These are phyloP conservation scores for Aeminium ludgeri DNA, from an alignment of 495 filamentous ascomycete genomes.

Conservation along the genomic window DNA sequence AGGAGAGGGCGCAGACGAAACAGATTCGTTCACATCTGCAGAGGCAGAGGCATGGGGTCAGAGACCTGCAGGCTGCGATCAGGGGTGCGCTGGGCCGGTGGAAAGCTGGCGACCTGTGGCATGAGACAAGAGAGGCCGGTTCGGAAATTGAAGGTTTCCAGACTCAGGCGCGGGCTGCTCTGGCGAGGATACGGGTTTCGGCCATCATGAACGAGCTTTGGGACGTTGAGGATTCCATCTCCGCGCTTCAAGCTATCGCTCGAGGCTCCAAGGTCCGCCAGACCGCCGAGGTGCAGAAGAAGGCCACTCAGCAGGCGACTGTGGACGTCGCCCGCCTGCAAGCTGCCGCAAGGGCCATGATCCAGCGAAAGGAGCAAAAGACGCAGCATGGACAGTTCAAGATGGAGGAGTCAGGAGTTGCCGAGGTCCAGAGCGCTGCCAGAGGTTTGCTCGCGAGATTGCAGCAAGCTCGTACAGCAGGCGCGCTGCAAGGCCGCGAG, in stretches of 20 bases:
- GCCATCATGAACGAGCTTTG: conserved; percentile 33
- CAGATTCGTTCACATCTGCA: conserved; percentile 44
- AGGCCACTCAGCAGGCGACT: conserved; percentile 7
- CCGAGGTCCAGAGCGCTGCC: conserved; percentile 12
- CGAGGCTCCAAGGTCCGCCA: conserved; percentile 33
- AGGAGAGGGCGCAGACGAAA: conserved; percentile 51
- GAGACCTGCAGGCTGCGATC: conserved; percentile 35
- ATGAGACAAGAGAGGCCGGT: conserved; percentile 27
- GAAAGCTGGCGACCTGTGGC: conserved; percentile 23
- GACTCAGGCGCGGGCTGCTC: conserved; percentile 42
- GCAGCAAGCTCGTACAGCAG: conserved; percentile 10
- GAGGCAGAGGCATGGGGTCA: conserved; percentile 39
- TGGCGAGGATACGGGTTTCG: conserved; percentile 33
- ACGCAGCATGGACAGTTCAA: conserved; percentile 10
- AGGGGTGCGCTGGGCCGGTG: conserved; percentile 24
- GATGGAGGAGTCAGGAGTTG: conserved; percentile 5
- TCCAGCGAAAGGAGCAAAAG: conserved; percentile 13
- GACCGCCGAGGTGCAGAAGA: conserved; percentile 28
- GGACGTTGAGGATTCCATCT: conserved; percentile 33
- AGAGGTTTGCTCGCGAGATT: conserved; percentile 13
- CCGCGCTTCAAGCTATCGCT: conserved; percentile 51
- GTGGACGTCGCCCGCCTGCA: conserved; percentile 27
- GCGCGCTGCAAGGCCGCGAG: conserved; percentile 23
- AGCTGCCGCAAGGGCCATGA: conserved; percentile 28
- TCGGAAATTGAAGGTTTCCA: conserved; percentile 47